phyloP scores from a whole-genome alignment of 768 basidiomycete genomes.

The Boletus vinaceobasis region DNA sequence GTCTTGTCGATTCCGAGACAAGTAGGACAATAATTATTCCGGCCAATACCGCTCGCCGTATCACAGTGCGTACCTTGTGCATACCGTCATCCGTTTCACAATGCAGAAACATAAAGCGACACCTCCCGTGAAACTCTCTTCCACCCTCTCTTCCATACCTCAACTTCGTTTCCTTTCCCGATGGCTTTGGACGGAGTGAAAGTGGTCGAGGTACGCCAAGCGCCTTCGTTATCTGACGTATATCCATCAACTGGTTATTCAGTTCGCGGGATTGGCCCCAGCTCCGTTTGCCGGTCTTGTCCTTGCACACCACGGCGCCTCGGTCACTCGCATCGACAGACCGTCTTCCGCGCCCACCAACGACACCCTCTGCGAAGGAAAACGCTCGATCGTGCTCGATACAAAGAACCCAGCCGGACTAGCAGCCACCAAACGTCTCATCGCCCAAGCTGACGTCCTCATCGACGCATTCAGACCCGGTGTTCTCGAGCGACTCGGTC shows the following conservation, averaged over 20 bases:
- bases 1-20: neutral
- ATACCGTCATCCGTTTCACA: neutral
- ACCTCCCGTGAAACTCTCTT: neutral
- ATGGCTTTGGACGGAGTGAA: slow-evolving; percentile 52
- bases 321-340: slow-evolving; percentile 71
- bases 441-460: slow-evolving; percentile 68
- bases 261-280: slow-evolving; percentile 84
- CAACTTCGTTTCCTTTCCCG: neutral
- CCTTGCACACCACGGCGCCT: slow-evolving; percentile 77
- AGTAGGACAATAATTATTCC: too few species aligned
- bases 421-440: slow-evolving; percentile 52
- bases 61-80: too few species aligned
- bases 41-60: too few species aligned
- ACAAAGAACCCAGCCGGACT: slow-evolving; percentile 60
- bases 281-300: slow-evolving; percentile 77
- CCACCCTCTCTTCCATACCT: neutral
- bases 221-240: neutral
- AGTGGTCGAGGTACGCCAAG: slow-evolving; percentile 43
- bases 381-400: slow-evolving; percentile 71
- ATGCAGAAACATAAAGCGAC: slow-evolving; percentile 14
- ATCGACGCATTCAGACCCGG: slow-evolving; percentile 86
- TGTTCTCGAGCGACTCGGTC: slow-evolving; percentile 71
- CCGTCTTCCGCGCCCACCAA: slow-evolving; percentile 37
- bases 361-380: slow-evolving; percentile 66
- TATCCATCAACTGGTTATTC: neutral